Percentiles rank a stretch among this genome's conserved stretches.
Evolutionary conservation across 139 green algal genomes (phyloP).

Genomic region (Tetradesmus lagerheimii): DNA sequence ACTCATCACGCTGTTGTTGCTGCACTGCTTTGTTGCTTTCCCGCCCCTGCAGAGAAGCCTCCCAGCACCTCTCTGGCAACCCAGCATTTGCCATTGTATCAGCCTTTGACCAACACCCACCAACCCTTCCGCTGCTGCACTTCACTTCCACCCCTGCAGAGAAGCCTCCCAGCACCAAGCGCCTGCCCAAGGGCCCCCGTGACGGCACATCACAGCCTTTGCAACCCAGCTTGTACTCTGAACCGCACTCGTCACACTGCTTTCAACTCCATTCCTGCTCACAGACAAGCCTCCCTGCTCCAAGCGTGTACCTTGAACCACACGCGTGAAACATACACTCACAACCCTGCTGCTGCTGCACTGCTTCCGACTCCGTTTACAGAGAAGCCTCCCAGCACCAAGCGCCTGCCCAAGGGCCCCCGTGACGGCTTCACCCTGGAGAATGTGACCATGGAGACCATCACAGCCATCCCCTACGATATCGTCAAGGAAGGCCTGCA

Average conservation of each 20-base stretch:
- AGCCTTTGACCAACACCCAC: too few relatives aligned
- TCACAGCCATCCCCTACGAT: constrained; percentile 98
- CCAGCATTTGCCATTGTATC: too few relatives aligned
- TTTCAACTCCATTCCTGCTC: too few relatives aligned
- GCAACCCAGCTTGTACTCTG: too few relatives aligned
- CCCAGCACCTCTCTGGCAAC: too few relatives aligned
- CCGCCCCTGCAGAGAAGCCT: not conserved
- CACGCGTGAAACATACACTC: too few relatives aligned
- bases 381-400: constrained; percentile 68
- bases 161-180: constrained; percentile 73
- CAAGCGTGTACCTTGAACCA: too few relatives aligned
- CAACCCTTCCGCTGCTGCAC: not conserved
- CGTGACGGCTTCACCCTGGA: constrained; percentile 87
- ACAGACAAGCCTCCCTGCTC: too few relatives aligned
- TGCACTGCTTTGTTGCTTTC: not conserved
- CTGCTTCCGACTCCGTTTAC: not conserved
- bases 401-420: constrained; percentile 83
- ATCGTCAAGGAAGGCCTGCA: constrained; percentile 92
- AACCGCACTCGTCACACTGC: too few relatives aligned
- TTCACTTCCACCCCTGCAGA: constrained; percentile 33
- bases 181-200: constrained; percentile 65
- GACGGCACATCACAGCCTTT: constrained; percentile 94
- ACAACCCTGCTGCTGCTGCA: not conserved
- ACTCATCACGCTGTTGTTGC: too few relatives aligned
- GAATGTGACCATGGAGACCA: constrained; percentile 87